A percentile compares a stretch with the other conserved stretches of the same genome.
phyloP scores from a whole-genome alignment of 2,329 filamentous ascomycete species.

The Anthostomella pinea region DNA sequence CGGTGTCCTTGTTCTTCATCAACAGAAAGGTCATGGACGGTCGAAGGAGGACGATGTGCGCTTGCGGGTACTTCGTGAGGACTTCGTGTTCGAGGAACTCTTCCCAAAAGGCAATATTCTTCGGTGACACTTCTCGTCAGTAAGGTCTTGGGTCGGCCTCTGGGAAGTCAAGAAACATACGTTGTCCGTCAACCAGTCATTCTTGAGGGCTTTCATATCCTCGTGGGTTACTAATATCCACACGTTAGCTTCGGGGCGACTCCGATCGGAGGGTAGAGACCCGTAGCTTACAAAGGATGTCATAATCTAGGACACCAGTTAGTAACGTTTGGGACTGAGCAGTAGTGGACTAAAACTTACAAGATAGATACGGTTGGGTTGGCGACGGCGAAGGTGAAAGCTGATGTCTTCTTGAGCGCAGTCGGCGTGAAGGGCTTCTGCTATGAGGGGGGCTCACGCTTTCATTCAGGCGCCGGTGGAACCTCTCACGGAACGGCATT shows the following conservation, averaged over 20 bases:
- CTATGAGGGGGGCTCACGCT: constrained; percentile 28
- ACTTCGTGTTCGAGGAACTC: constrained; percentile 92
- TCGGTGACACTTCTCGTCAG: constrained; percentile 24
- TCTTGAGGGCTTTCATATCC: constrained; percentile 82
- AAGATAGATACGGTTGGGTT: constrained; percentile 43
- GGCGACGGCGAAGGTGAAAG: constrained; percentile 35
- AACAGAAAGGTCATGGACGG: constrained; percentile 92
- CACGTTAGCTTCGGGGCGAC: constrained; percentile 13
- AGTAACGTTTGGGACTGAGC: too few relatives aligned
- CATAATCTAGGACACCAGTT: constrained; percentile 32
- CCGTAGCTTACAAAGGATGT: constrained; percentile 35
- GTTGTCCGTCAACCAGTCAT: constrained; percentile 97
- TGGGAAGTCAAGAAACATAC: constrained; percentile 48
- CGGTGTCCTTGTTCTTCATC: constrained; percentile 65
- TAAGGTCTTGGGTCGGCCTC: too few relatives aligned
- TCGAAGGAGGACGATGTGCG: constrained; percentile 84
- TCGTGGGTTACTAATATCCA: constrained; percentile 69
- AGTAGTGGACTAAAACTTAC: too few relatives aligned
- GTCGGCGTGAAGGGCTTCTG: constrained; percentile 16
- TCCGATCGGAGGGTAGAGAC: neutral
- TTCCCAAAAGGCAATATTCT: constrained; percentile 98
- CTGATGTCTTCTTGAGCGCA: constrained; percentile 28
- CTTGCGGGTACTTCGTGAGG: constrained; percentile 73
- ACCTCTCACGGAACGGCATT: constrained; percentile 33
- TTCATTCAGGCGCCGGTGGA: constrained; percentile 31